These are phyloP conservation scores for Apiotrichum montevideense DNA, from an alignment of 1,284 basidiomycete species.

Conservation along the genomic window DNA sequence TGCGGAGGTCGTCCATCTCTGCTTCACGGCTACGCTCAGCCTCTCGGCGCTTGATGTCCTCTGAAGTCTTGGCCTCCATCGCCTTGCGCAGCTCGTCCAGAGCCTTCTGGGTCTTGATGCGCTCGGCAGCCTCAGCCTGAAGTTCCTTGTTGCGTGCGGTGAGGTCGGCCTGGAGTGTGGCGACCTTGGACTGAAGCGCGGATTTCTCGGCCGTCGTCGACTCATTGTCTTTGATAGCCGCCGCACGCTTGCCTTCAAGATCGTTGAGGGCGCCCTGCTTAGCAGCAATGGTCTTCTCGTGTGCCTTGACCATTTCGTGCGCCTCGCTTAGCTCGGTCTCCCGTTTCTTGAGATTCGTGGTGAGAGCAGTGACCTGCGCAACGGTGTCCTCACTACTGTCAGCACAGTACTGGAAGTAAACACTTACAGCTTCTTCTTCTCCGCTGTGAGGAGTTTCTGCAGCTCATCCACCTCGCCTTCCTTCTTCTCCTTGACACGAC, in stretches of 20 bases:
- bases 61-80: constrained; percentile 77
- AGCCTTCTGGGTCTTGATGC: constrained; percentile 67
- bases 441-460: constrained; percentile 63
- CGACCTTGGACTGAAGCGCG: constrained; percentile 63
- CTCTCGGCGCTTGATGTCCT: constrained; percentile 76
- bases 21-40: constrained; percentile 81
- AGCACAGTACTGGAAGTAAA: not conserved
- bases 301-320: constrained; percentile 28
- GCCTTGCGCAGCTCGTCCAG: constrained; percentile 76
- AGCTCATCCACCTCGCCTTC: constrained; percentile 63
- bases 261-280: constrained; percentile 68
- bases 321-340: constrained; percentile 75
- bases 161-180: constrained; percentile 63
- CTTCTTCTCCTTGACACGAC: constrained; percentile 68
- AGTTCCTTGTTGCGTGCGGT: constrained; percentile 60
- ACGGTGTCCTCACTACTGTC: constrained; percentile 57
- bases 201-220: constrained; percentile 47
- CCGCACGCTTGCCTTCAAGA: constrained; percentile 57
- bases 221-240: constrained; percentile 44
- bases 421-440: constrained; percentile 62
- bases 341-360: constrained; percentile 62
- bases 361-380: constrained; percentile 57
- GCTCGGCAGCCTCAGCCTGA: constrained; percentile 53
- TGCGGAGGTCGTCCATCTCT: constrained; percentile 70
- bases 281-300: constrained; percentile 67